Evolutionary conservation across 2,329 filamentous ascomycete genomes (phyloP), one percentile per base, ranked within the genome.

Genomic region (Epichloe gansuensis): DNA sequence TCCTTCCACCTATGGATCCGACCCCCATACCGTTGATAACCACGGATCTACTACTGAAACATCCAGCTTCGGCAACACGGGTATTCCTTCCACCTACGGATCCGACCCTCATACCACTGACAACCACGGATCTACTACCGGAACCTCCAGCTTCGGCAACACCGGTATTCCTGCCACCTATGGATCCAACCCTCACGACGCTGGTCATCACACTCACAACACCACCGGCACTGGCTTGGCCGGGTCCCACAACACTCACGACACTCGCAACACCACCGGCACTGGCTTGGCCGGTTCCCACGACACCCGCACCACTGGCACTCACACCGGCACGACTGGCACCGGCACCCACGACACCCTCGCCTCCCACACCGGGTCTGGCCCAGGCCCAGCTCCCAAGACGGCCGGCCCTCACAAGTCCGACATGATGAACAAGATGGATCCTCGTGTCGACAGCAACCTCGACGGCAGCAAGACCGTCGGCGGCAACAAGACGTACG

Each of bases 381-480:
- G 57, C 25, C 57, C 63, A 7, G 66, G 65, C 31, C 62, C 64
- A n/a, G 63, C 65, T 5, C 58, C 63, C 52, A 61, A 62, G 57
- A 68, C 66, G 1, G 63, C 67, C 17, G 67, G 67, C 7, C 66
- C 66, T 43, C 78, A 81, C 68, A 74, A 73, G 65, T 70, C 64
- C 36, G 73, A 80, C 59, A 53, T 73, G 39, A 3, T 73, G 57
- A 81, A 81, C 71, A 80, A 79, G 68, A 39, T 69, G 3, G 77
- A 80, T 51, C 76, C 77, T 3, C 67, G 73, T 27, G 74, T 81
- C 46, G 78, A 81, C 63, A 74, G 72, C 11, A 68, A 81, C 57
- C 70, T 74, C 2, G 76, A 81, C 61, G 73, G 74, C 46, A 73
- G 69, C 61, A 73, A 72, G 66, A 81, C 78, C 0, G 21, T 74